Conservation (phyloP, 257 asterid genomes). For the Gentiana macrophylla region DNA sequence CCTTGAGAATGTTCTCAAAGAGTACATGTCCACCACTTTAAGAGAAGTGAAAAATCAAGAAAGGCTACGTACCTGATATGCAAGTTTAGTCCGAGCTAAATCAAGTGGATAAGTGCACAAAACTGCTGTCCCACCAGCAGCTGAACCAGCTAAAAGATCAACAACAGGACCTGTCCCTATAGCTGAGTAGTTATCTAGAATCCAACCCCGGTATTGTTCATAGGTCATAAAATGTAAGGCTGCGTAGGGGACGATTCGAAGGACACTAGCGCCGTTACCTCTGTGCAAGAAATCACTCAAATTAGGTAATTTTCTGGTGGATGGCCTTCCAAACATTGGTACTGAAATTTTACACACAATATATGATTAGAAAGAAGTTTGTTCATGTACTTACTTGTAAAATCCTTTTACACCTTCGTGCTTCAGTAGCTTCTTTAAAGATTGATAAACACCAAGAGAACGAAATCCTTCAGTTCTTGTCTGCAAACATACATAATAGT, state of each 20-base stretch:
- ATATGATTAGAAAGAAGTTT: no score
- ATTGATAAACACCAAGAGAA: slow-evolving; percentile 68
- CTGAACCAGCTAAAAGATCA: slow-evolving; percentile 96
- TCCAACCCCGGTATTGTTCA: slow-evolving; percentile 75
- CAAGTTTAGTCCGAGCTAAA: slow-evolving; percentile 96
- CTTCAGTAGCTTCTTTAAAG: slow-evolving; percentile 71
- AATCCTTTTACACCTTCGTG: slow-evolving; percentile 89
- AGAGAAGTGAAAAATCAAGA: background rate
- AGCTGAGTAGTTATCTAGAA: slow-evolving; percentile 56
- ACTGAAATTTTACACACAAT: no score
- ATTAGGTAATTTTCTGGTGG: background rate
- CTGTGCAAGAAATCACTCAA: slow-evolving; percentile 29
- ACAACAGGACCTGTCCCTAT: slow-evolving; percentile 84
- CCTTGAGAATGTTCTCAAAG: no score
- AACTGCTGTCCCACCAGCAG: slow-evolving; percentile 97
- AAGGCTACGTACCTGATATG: slow-evolving; percentile 69
- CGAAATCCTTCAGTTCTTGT: slow-evolving; percentile 85
- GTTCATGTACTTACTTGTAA: slow-evolving; percentile 46
- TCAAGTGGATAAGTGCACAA: slow-evolving; percentile 96
- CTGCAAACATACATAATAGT: slow-evolving; percentile 22
- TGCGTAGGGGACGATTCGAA: slow-evolving; percentile 92
- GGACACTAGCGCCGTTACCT: slow-evolving; percentile 98
- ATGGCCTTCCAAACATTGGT: no score
- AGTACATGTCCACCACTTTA: no score
- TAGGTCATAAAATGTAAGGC: slow-evolving; percentile 95